Conservation (phyloP, 2,329 filamentous ascomycete species). For the Neonectria punicea region DNA sequence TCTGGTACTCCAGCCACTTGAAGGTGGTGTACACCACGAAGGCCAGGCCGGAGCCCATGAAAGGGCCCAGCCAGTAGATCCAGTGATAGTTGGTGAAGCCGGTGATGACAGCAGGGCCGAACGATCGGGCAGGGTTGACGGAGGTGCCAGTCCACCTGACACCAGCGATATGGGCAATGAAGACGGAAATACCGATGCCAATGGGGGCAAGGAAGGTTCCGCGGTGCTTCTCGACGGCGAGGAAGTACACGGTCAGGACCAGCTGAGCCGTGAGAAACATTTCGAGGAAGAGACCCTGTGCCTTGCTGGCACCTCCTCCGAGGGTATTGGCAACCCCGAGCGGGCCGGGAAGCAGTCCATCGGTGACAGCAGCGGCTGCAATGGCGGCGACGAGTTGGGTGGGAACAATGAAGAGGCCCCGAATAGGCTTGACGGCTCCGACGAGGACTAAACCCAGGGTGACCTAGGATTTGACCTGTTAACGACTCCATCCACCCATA, state of each 20-base stretch:
- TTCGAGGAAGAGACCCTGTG: conserved; percentile 73
- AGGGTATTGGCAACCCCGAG: conserved; percentile 67
- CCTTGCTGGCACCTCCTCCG: conserved; percentile 59
- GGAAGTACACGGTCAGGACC: conserved; percentile 73
- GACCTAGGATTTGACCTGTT: conserved; percentile 46
- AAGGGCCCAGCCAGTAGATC: conserved; percentile 67
- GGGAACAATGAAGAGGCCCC: conserved; percentile 62
- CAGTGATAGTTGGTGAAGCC: conserved; percentile 60
- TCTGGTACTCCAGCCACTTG: conserved; percentile 63
- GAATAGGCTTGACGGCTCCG: conserved; percentile 64
- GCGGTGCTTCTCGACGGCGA: conserved; percentile 79
- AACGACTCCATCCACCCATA: background rate
- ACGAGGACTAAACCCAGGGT: conserved; percentile 70
- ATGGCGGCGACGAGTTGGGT: conserved; percentile 70
- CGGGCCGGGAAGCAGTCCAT: conserved; percentile 66
- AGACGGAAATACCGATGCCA: conserved; percentile 77
- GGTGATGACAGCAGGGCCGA: conserved; percentile 59
- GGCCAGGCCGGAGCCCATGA: conserved; percentile 60
- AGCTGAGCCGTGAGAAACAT: conserved; percentile 73
- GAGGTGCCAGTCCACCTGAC: conserved; percentile 60
- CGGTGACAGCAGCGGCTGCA: conserved; percentile 66
- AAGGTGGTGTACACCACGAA: conserved; percentile 61
- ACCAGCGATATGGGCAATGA: conserved; percentile 63
- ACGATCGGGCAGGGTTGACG: conserved; percentile 62
- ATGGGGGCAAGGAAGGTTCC: conserved; percentile 77